Evolutionary conservation across 345 rosid species (phyloP).

Genomic region (Sapria himalayana): DNA sequence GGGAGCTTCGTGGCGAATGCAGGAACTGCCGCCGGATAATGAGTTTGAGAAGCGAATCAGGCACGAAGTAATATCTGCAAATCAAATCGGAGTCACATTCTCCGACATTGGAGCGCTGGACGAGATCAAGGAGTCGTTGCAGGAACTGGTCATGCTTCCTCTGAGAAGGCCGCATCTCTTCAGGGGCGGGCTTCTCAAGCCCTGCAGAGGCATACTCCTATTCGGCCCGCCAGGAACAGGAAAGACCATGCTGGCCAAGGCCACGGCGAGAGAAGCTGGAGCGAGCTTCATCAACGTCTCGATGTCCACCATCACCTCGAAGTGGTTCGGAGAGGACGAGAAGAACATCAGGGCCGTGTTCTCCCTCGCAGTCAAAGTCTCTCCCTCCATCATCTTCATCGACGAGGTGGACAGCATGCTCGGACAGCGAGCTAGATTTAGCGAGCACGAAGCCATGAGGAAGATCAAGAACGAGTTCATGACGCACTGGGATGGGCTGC

Average conservation of each 20-base stretch:
- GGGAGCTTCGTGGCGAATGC: too few species aligned
- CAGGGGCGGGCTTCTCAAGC: slow-evolving; percentile 89
- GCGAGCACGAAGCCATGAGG: slow-evolving; percentile 98
- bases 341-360: slow-evolving; percentile 86
- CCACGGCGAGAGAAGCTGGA: slow-evolving; percentile 97
- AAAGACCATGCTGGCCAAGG: slow-evolving; percentile 98
- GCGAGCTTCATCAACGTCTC: slow-evolving; percentile 98
- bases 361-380: slow-evolving; percentile 82
- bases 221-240: slow-evolving; percentile 99
- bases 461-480: slow-evolving; percentile 95
- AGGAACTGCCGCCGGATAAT: slow-evolving; percentile 85
- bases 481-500: slow-evolving; percentile 95
- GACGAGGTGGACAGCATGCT: slow-evolving; percentile 99
- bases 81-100: slow-evolving; percentile 89
- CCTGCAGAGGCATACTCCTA: slow-evolving; percentile 85
- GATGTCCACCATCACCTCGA: slow-evolving; percentile 94
- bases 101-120: slow-evolving; percentile 82
- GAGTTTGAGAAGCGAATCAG: slow-evolving; percentile 92
- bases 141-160: slow-evolving; percentile 97
- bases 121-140: slow-evolving; percentile 82
- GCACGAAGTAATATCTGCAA: slow-evolving; percentile 93
- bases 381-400: slow-evolving; percentile 89
- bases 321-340: slow-evolving; percentile 99
- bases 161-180: slow-evolving; percentile 89
- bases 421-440: slow-evolving; percentile 84